Percentiles rank a stretch among this genome's conserved stretches.
phyloP scores from a whole-genome alignment of 331 rosid genomes.

The Pyracantha coccinea region DNA sequence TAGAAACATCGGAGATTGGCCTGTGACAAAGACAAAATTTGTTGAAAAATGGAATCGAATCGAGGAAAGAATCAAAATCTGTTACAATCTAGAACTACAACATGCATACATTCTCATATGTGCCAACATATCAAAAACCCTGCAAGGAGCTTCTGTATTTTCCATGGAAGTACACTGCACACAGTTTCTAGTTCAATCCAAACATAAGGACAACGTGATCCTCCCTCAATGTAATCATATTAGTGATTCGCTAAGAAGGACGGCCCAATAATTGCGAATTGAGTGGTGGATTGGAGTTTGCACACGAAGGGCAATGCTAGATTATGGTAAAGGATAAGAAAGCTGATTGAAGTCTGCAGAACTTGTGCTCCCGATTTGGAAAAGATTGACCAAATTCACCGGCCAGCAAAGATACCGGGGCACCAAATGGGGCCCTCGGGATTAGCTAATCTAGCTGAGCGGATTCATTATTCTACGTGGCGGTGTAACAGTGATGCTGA shows the following conservation, averaged over 20 bases:
- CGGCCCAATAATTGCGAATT: conserved; percentile 29
- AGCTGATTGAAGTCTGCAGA: conserved; percentile 15
- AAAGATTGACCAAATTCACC: conserved; percentile 28
- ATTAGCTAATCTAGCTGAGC: conserved; percentile 21
- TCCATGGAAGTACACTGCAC: conserved; percentile 4
- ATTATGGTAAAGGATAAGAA: conserved; percentile 2
- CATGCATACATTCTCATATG: conserved; percentile 30
- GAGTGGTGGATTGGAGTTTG: conserved; percentile 34
- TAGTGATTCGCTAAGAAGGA: conserved; percentile 11
- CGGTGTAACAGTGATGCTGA: no score
- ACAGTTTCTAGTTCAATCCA: conserved; percentile 1
- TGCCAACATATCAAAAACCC: conserved; percentile 30
- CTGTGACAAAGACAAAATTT: conserved; percentile 36
- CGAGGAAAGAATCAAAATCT: conserved; percentile 11
- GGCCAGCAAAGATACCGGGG: conserved; percentile 11
- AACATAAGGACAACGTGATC: conserved; percentile 20
- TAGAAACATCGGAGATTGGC: conserved; percentile 95
- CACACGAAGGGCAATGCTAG: conserved; percentile 17
- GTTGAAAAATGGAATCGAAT: conserved; percentile 21
- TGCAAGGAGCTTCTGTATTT: conserved; percentile 25
- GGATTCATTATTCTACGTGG: not conserved
- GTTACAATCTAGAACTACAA: not conserved
- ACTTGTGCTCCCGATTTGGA: conserved; percentile 14
- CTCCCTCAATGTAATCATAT: conserved; percentile 5
- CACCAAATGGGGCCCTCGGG: conserved; percentile 21